Conservation (phyloP, 768 basidiomycete species). For the Termitomyces sp. region DNA sequence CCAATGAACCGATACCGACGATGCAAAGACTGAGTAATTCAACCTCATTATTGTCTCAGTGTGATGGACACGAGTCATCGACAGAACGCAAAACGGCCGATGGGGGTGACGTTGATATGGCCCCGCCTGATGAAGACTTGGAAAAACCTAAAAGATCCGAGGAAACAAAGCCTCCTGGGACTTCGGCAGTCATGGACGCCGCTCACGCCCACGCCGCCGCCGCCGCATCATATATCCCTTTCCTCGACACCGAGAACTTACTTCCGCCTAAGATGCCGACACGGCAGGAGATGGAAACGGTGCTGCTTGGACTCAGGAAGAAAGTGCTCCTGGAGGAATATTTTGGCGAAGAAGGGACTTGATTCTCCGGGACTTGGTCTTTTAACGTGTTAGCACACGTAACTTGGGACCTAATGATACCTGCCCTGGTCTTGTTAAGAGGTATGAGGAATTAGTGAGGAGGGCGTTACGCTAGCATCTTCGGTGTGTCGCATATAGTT, state of each 20-base stretch:
- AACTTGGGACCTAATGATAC: not conserved
- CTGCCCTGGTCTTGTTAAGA: too few species aligned
- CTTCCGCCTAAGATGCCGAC: not conserved
- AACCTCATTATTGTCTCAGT: constrained; percentile 10
- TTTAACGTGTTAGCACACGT: not conserved
- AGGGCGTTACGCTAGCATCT: not conserved
- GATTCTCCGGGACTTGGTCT: not conserved
- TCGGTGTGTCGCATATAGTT: not conserved
- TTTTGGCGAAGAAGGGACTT: not conserved
- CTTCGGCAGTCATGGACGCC: not conserved
- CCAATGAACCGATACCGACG: constrained; percentile 46
- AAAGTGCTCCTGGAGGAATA: not conserved
- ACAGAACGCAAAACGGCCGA: not conserved
- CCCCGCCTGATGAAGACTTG: too few species aligned
- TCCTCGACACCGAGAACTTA: not conserved
- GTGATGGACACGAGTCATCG: not conserved
- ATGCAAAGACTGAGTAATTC: constrained; percentile 35
- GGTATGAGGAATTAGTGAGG: too few species aligned
- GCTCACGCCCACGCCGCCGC: not conserved
- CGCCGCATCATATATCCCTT: not conserved
- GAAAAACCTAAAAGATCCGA: not conserved
- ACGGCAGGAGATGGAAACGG: not conserved
- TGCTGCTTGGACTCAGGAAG: not conserved
- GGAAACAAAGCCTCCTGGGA: not conserved
- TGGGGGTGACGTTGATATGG: not conserved